phyloP scores from a whole-genome alignment of 2,329 filamentous ascomycete species.

The Xylaria sp. region DNA sequence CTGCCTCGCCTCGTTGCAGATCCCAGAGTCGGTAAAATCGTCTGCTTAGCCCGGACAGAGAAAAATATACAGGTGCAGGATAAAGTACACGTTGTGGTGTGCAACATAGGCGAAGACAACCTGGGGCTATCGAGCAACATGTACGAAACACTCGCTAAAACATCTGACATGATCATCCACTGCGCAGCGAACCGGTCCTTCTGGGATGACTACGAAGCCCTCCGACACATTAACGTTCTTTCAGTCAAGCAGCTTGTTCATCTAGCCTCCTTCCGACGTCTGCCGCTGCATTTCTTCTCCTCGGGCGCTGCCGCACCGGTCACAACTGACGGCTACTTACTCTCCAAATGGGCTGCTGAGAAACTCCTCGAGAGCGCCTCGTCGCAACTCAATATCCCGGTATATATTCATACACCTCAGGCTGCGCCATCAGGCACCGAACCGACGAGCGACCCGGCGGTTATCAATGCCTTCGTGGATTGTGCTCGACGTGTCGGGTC shows the following conservation, averaged over 20 bases:
- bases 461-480: background rate
- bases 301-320: constrained; percentile 34
- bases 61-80: background rate
- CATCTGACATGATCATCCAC: constrained; percentile 56
- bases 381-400: background rate
- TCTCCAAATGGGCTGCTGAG: constrained; percentile 38
- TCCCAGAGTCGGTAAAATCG: constrained; percentile 43
- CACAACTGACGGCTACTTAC: constrained; percentile 32
- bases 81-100: background rate
- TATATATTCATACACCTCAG: background rate
- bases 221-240: constrained; percentile 44
- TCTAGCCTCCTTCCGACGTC: constrained; percentile 37
- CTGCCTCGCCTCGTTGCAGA: constrained; percentile 44
- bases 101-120: background rate
- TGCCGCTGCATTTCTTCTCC: constrained; percentile 48
- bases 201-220: constrained; percentile 45
- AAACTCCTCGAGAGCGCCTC: constrained; percentile 29
- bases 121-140: constrained; percentile 9
- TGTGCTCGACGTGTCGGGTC: background rate
- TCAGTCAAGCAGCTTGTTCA: constrained; percentile 44
- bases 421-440: background rate
- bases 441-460: background rate
- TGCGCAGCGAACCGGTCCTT: constrained; percentile 50
- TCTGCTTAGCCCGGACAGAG: constrained; percentile 49
- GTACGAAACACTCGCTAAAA: constrained; percentile 37